Evolutionary conservation across 331 rosid species (phyloP), one percentile per base, ranked within the genome.

Genomic region (Prunus yedoensis): DNA sequence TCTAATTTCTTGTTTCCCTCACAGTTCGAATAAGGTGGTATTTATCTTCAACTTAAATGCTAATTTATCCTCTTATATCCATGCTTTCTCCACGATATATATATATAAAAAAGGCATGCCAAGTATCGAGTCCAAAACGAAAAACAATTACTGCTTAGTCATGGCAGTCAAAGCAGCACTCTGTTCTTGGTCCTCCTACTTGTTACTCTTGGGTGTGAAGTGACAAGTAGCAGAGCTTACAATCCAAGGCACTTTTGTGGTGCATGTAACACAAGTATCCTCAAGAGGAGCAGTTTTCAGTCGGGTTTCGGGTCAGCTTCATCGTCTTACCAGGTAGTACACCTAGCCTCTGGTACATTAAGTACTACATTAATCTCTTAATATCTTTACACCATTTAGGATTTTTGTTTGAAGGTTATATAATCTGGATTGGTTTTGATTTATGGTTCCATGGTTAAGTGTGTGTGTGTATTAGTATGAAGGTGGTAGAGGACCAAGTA

Each of bases 401-500:
- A 28, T 54, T 25, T n/a, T 54, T n/a, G 35, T 10, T 20, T 4
- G 3, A 54, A 54, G 60, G 27, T 20, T 54, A n/a, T 54, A 21
- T 18, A 32, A 32, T 32, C 13, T 8, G 3, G 27, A 21, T 8
- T 3, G 60, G 32, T 58, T 21, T 58, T 10, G 9, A 8, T 27
- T 14, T 58, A 3, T 59, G 1, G 21, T 14, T 5, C 14, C 2
- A 12, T 14, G 35, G 35, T 27, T 30, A 15, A 3, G 14, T 27
- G 32, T 58, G 63, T 25, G 65, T 25, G 20, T 1, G 3, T 18
- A 28, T 38, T 56, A 85, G 96, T 82, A 84, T 25, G 27, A 25
- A 25, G 27, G 84, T 30, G 93, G 96, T 5, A 88, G 75, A 49
- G 91, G 90, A 21, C 88, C 84, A 8, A 87, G 91, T 43, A 77